Evolutionary conservation across 2,329 filamentous ascomycete genomes (phyloP).

Genomic region (Myriangium duriaei): DNA sequence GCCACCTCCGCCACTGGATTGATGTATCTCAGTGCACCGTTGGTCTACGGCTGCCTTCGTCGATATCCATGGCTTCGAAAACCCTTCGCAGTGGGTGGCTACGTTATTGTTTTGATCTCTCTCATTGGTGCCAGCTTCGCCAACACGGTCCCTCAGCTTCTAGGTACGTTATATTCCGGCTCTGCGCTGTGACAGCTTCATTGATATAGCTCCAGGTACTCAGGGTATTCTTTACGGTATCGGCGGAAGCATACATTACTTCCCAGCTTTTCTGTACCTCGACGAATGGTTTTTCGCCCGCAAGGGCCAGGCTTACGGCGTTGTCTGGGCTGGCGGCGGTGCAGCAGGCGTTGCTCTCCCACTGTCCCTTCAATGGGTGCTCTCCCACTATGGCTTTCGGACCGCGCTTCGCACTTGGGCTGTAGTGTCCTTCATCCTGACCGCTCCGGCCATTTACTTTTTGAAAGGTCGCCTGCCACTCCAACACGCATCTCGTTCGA

Average conservation of each 20-base stretch:
- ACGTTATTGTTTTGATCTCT: conserved; percentile 24
- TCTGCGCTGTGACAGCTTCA: no score
- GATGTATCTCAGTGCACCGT: conserved; percentile 34
- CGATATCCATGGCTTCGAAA: conserved; percentile 25
- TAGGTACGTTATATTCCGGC: no score
- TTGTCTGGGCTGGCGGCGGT: conserved; percentile 31
- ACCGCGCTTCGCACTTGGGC: conserved; percentile 31
- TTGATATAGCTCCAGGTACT: no score
- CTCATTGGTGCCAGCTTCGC: conserved; percentile 26
- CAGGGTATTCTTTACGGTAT: conserved; percentile 31
- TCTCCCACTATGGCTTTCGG: conserved; percentile 29
- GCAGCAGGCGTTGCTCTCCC: conserved; percentile 33
- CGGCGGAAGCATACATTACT: conserved; percentile 25
- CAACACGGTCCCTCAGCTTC: conserved; percentile 24
- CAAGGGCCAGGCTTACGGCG: conserved; percentile 39
- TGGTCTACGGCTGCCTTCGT: conserved; percentile 28
- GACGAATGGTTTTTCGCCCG: conserved; percentile 39
- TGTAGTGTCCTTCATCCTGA: conserved; percentile 2
- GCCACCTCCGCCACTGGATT: conserved; percentile 32
- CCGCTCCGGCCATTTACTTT: conserved; percentile 11
- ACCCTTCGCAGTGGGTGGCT: conserved; percentile 25
- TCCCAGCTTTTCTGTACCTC: conserved; percentile 33
- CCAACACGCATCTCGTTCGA: conserved; percentile 13
- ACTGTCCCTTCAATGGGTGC: conserved; percentile 28
- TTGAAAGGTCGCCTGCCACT: conserved; percentile 18